Base-by-base conservation (phyloP, 768 basidiomycete species). In the Lactifluus volemus region DNA sequence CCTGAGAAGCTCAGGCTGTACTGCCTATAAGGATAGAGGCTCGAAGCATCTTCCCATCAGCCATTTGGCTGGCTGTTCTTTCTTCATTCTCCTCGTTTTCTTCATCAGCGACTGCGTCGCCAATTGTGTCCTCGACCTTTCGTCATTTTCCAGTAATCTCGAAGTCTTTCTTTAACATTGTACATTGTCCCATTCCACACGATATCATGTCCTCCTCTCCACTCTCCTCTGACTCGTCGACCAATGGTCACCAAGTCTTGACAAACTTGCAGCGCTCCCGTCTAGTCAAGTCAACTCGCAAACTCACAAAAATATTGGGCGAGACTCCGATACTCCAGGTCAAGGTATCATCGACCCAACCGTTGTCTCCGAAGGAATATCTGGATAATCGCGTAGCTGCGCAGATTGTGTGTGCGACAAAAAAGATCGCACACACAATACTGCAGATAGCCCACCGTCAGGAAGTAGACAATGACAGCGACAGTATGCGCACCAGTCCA, bases 271-370 rank as follows among this genome's bases (percentile, higher is more conserved):
- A 65, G 39, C 64, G 62, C 29, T 55, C 56, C 39, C 64, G 41
- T 15, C 48, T 63, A 4, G 8, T 63, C 15, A 63, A 45, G 47
- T 63, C 64, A 32, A 59, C 58, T 15, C 62, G 62, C 54, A 65
- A 65, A 38, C 45, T 65, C 29, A 32, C 62, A n/a, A 63, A 65
- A n/a, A 32, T 65, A 50, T 47, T 65, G n/a, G 64, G 64, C n/a
- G 59, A 64, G 25, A 65, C 55, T 12, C 64, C 64, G 15, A 21
- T 56, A 21, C 47, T 49, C 32, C 54, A 42, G 19, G 45, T 57
- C 21, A 53, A 58, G n/a, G 21, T 29, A 6, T n/a, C 61, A 11
- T 63, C 58, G 11, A 15, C 61, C 2, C 17, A 19, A 30, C 10
- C 47, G 32, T 25, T 9, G 12, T 15, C 38, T 11, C 21, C n/a